Evolutionary conservation across 352 stramenopile species (phyloP).

Genomic region (Pseudoperonospora humuli): DNA sequence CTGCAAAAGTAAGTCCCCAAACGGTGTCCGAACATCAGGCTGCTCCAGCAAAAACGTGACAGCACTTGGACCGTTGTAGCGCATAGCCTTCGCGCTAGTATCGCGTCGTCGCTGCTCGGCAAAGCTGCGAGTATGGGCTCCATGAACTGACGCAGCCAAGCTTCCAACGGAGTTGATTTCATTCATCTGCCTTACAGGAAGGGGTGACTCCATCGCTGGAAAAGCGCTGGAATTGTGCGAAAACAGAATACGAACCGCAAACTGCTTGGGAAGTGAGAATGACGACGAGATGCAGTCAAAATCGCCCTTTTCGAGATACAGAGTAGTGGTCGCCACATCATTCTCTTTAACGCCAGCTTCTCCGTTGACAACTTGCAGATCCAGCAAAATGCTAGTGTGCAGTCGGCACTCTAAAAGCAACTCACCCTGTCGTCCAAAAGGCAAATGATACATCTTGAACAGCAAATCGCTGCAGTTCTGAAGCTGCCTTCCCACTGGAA

Average conservation of each 20-base stretch:
- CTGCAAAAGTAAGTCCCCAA: constrained; percentile 73
- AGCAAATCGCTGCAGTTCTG: constrained; percentile 56
- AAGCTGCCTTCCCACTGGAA: constrained; percentile 57
- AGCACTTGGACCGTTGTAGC: constrained; percentile 60
- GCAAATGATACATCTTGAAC: constrained; percentile 85
- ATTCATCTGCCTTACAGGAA: constrained; percentile 20
- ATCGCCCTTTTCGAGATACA: constrained; percentile 60
- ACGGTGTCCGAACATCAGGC: constrained; percentile 55
- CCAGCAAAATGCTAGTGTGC: constrained; percentile 63
- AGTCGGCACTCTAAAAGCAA: constrained; percentile 73
- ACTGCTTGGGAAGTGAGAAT: constrained; percentile 62
- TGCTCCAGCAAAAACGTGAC: constrained; percentile 64
- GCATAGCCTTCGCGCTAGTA: constrained; percentile 38
- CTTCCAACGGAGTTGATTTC: constrained; percentile 6
- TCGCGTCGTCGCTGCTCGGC: constrained; percentile 13
- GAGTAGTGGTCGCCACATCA: constrained; percentile 34
- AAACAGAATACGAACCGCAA: constrained; percentile 51
- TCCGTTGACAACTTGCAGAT: constrained; percentile 31
- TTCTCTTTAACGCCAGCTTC: constrained; percentile 17
- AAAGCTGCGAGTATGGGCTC: constrained; percentile 15
- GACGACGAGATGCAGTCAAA: constrained; percentile 76
- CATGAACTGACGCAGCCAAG: constrained; percentile 1
- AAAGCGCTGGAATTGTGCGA: constrained; percentile 45
- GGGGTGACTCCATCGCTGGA: constrained; percentile 21
- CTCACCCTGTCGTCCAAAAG: constrained; percentile 76